Percentiles rank a stretch among this genome's conserved stretches.
phyloP scores from a whole-genome alignment of 2,329 filamentous ascomycete species.

The Talaromyces sp. region DNA sequence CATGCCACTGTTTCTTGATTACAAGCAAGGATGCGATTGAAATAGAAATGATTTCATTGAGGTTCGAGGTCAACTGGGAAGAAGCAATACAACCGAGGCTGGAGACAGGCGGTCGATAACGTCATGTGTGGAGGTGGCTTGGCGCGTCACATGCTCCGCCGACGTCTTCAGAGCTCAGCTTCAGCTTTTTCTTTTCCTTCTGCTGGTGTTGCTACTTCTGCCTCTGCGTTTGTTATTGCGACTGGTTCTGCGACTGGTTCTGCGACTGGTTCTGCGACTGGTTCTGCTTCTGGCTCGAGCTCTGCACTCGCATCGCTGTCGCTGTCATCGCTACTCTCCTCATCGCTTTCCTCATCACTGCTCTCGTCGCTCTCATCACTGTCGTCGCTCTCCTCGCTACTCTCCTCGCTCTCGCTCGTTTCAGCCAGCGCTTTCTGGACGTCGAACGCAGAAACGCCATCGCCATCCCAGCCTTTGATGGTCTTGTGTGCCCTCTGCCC shows the following conservation, averaged over 20 bases:
- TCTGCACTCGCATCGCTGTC: background rate
- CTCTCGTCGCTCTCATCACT: background rate
- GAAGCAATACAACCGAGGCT: slow-evolving; percentile 1
- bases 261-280: background rate
- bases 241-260: background rate
- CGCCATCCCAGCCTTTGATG: background rate
- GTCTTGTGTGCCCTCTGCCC: background rate
- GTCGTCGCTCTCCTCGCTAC: background rate
- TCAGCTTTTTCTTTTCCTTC: background rate
- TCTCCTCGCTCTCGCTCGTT: background rate
- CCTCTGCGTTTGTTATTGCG: background rate
- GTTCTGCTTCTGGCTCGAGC: background rate
- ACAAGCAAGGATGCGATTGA: background rate
- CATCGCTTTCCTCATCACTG: background rate
- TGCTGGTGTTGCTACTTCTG: background rate
- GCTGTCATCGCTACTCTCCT: background rate
- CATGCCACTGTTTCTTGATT: background rate
- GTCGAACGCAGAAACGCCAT: background rate
- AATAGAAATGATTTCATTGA: background rate
- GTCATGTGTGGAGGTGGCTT: background rate
- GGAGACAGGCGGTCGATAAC: background rate
- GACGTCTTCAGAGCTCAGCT: background rate
- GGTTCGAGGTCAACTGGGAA: background rate
- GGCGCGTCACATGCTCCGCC: slow-evolving; percentile 2
- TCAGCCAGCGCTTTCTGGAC: background rate